Conservation (phyloP, 352 stramenopile genomes). For the Aphanomyces stellatus region DNA sequence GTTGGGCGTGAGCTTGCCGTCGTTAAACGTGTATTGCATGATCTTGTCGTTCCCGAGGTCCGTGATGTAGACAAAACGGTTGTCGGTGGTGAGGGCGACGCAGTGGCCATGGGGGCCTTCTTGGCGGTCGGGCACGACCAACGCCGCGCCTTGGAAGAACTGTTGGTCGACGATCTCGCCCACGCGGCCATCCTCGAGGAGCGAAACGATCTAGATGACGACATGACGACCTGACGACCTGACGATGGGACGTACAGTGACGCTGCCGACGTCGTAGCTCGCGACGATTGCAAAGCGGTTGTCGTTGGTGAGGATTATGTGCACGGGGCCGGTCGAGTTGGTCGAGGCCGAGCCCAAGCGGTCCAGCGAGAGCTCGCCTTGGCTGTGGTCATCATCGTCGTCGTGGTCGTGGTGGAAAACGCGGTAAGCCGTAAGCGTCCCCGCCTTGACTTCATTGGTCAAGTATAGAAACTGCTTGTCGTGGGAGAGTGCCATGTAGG, state of each 20-base stretch:
- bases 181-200: neutral
- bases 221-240: too few relatives aligned
- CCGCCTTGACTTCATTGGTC: too few relatives aligned
- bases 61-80: constrained; percentile 12
- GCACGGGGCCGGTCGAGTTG: constrained; percentile 12
- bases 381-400: too few relatives aligned
- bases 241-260: constrained; percentile 12
- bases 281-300: neutral
- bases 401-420: too few relatives aligned
- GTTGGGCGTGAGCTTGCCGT: neutral
- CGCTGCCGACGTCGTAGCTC: constrained; percentile 3
- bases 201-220: neutral
- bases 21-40: constrained; percentile 15
- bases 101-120: constrained; percentile 10
- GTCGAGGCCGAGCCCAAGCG: neutral
- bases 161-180: neutral
- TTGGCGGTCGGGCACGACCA: constrained; percentile 11
- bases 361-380: too few relatives aligned
- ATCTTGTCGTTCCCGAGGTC: constrained; percentile 18
- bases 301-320: constrained; percentile 4
- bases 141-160: neutral
- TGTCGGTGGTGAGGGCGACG: constrained; percentile 7
- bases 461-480: too few relatives aligned
- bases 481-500: too few relatives aligned
- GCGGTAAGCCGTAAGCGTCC: too few relatives aligned